Base-by-base conservation (phyloP, 139 green algal species). In the Picochlorum costavermella region DNA sequence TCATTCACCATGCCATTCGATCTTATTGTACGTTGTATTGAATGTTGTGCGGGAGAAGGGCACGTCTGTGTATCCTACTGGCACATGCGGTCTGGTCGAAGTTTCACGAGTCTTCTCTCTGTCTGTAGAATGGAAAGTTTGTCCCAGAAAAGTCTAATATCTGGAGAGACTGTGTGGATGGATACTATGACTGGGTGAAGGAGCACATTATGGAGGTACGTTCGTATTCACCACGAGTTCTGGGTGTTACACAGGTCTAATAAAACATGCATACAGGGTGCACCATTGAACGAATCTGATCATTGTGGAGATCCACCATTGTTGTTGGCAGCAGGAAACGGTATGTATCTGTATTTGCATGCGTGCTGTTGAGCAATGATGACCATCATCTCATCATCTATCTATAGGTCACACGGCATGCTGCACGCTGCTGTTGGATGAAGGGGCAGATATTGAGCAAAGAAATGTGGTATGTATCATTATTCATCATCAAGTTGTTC, bases 111-210 rank as follows among this genome's bases (percentile, higher is more conserved):
- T 60, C 14, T 51, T 26, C 6, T 25, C 20, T 53, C n/a, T 3
- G 6, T 56, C 16, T 58, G 68, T 77, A 94, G 80, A 88, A 72
- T 23, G 90, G 90, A 16, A 86, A 85, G 59, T 96, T 96, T 64
- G 78, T 96, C 5, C 89, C 89, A 5, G 91, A 97, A 55, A 97
- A 97, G 74, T 88, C 72, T 60, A 97, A 97, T 75, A 95, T 97
- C 51, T 97, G 91, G 91, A 73, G 91, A 5, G 91, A 97, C 65
- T 92, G 84, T 74, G 88, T 92, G 16, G 91, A 97, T 65, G 90
- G 91, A 6, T 88, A 89, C 56, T 90, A 93, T 62, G 91, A 97
- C 76, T 97, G 90, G 90, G 88, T 96, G 25, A 86, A 90, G 70
- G 86, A 95, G 70, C 88, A 96, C 70, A 86, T 96, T 26, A 45